Base-by-base conservation (phyloP, 2,329 filamentous ascomycete genomes). In the Alternaria alternata region DNA sequence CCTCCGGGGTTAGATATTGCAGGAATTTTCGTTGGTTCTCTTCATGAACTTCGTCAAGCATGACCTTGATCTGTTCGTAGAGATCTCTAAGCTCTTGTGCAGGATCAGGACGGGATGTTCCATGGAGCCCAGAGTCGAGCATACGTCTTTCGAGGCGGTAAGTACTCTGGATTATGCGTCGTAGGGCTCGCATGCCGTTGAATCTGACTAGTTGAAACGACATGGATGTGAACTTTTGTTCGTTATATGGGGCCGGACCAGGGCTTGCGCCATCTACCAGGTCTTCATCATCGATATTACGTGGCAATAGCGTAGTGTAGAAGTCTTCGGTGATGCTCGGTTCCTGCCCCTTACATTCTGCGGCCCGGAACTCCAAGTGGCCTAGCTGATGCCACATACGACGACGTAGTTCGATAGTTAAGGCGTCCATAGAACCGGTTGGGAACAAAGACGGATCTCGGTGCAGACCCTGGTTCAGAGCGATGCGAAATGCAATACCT, bases 271-370 rank as follows among this genome's bases (percentile, higher is more conserved):
- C 77, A 39, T 78, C 75, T n/a, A 77, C 38, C 7, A 79, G 70
- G 26, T 78, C 76, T 28, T 78, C 75, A 20, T 79, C 77, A n/a
- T 77, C 73, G 7, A 79, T 70, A 51, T 79, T 79, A 7, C 75
- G 69, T 12, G 77, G 77, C 7, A 78, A 54, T 9, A 78, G 44
- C 5, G 77, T 78, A 11, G 77, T 79, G 52, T 78, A 79, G 46
- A 76, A 75, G 24, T 79, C 77, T 36, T 78, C 76, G 7, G 69
- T 68, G 30, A 79, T 70, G 44, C 70, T 74, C 7, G 77, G 76
- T 46, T 79, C 77, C 56, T 79, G 77, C 2, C 77, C 77, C 62
- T 78, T 79, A 39, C 74, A 78, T 51, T 79, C 77, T 6, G 76
- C 75, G 11, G 77, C 75, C 42, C 76, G 72, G 51, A 74, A 78